Evolutionary conservation across 345 rosid species (phyloP), one percentile per base, ranked within the genome.

Genomic region (Eucalyptus regnans): DNA sequence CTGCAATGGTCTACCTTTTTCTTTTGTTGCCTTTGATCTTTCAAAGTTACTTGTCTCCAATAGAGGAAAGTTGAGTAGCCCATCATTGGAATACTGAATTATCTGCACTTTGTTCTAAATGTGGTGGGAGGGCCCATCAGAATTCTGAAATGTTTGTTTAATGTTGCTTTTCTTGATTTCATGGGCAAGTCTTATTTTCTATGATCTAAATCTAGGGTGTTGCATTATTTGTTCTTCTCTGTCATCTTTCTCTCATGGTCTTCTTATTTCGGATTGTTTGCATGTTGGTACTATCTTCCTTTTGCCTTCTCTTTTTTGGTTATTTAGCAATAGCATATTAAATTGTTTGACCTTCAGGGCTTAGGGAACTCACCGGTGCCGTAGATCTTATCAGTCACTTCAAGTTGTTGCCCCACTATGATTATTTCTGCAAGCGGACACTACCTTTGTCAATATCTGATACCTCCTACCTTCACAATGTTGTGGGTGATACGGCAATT

Each of bases 401-500:
- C 94, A 96, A 95, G 91, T 91, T 97, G 92, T 89, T 92, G 91
- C 91, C 94, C 33, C 97, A 97, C 56, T 94, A 95, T 93, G 98
- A 95, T 51, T 94, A 93, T 88, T 97, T 97, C 93, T 96, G 99
- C 95, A 95, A 96, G 95, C 93, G 93, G 91, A 90, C 96, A 44
- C 99, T 96, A 90, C 98, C 99, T 25, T 87, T 93, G 64, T 96
- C 97, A 88, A 91, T 97, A n/a, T 90, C 98, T 48, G 97, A 95
- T 85, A 91, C 97, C 87, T 96, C 93, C 90, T 96, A 97, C 90
- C 96, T 97, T 90, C 97, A 92, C 88, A 93, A 94, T 88, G 96
- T 95, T 89, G 98, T 95, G 89, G 98, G 98, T 60, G 98, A 95
- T 90, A 92, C 95, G 54, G 95, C 96, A 93, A 95, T 97, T 87